Base-by-base conservation (phyloP, 176 grass and related monocot species). In the Pontederia crassipes region DNA sequence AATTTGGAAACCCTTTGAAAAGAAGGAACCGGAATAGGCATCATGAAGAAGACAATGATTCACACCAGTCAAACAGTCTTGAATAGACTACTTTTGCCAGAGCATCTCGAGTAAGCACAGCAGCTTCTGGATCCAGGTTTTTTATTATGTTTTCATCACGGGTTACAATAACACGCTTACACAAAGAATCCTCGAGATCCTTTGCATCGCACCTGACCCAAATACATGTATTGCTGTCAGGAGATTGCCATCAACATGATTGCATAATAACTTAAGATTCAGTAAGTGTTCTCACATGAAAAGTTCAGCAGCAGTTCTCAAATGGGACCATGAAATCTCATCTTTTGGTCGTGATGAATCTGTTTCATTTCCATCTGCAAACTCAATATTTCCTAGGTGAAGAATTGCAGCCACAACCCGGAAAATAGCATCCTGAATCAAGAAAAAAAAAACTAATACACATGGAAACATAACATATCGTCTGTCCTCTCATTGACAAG, bases 141-240 rank as follows among this genome's bases (percentile, higher is more conserved):
- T 95, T 95, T 54, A 95, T 71, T 71, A 95, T 95, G 73, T 84
- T 95, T 69, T 95, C 91, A 77, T 95, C 91, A n/a, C 86, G 82
- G 20, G 91, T 95, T 50, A 95, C 91, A 55, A 95, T 95, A 65
- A 95, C 64, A 63, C 91, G 86, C 71, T 95, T 77, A 60, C 91
- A 95, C 52, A 95, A 75, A 61, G 91, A 89, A 77, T 95, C 86
- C 80, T 87, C 80, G 52, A 95, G 69, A 62, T 80, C 80, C 57
- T 80, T 82, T 69, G 61, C 77, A 29, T 95, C 83, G 15, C 91
- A 95, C 91, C 91, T 95, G 57, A 59, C 2, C 12, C 10, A 59
- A 59, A 27, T 12, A 59, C 2, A 59, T 28, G 10, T 24, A 24
- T 12, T 5, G 12, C 57, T 28, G 28, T 28, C 1, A 59, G 32